Evolutionary conservation across 2,329 filamentous ascomycete genomes (phyloP).

Genomic region (Aquanectria penicillioides): DNA sequence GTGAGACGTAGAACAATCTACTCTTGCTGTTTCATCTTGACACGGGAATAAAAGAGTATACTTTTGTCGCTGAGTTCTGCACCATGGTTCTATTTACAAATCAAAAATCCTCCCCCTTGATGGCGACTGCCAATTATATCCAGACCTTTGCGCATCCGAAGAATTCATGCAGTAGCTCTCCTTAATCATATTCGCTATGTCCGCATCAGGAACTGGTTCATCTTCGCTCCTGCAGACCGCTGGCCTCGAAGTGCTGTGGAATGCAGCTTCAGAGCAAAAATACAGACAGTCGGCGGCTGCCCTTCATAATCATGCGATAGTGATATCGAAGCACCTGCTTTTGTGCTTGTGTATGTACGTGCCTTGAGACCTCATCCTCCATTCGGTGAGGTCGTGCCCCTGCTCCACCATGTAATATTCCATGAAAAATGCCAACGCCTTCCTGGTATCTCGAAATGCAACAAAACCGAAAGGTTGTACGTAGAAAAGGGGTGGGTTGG

Average conservation of each 20-base stretch:
- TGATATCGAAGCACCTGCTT: constrained; percentile 27
- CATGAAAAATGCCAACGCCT: constrained; percentile 47
- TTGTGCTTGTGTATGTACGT: constrained; percentile 33
- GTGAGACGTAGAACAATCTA: too few relatives aligned
- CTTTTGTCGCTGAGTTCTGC: constrained; percentile 22
- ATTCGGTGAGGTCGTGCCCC: constrained; percentile 23
- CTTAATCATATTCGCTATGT: background rate
- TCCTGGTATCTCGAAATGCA: constrained; percentile 53
- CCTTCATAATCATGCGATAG: constrained; percentile 33
- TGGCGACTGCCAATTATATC: constrained; percentile 39
- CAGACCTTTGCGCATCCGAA: constrained; percentile 26
- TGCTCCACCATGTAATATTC: constrained; percentile 36
- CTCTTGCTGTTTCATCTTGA: too few relatives aligned
- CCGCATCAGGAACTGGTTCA: constrained; percentile 5
- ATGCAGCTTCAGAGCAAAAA: constrained; percentile 34
- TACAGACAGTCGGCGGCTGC: constrained; percentile 29
- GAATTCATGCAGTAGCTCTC: constrained; percentile 17
- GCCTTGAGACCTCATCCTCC: constrained; percentile 18
- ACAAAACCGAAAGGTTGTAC: constrained; percentile 38
- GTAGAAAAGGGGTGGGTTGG: constrained; percentile 32
- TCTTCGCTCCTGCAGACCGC: constrained; percentile 17
- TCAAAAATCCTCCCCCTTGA: constrained; percentile 23
- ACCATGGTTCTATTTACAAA: constrained; percentile 38
- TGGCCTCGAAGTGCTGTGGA: constrained; percentile 31
- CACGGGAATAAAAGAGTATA: background rate